Conservation (phyloP, 2,329 filamentous ascomycete genomes). For the Aschersonia sp. region DNA sequence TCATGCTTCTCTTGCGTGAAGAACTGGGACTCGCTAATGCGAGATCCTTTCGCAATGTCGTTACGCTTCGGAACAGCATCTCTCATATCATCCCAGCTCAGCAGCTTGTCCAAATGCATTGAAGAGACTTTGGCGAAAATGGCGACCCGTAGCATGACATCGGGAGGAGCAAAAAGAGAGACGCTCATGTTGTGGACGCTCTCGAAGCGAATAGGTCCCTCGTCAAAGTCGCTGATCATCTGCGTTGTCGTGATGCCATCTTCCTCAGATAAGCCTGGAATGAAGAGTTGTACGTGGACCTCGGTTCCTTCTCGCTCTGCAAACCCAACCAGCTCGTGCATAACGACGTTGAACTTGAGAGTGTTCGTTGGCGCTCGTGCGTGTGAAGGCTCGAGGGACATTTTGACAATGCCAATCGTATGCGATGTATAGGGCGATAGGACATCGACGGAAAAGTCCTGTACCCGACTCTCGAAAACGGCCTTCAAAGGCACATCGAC, state of each 20-base stretch:
- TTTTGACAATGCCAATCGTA: constrained; percentile 76
- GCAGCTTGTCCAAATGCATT: constrained; percentile 92
- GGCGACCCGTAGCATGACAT: constrained; percentile 67
- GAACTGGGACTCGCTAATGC: constrained; percentile 84
- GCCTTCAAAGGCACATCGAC: constrained; percentile 83
- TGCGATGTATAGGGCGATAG: constrained; percentile 85
- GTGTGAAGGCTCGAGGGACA: constrained; percentile 86
- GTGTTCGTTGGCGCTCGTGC: constrained; percentile 85
- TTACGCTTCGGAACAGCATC: constrained; percentile 52
- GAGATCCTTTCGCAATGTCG: constrained; percentile 39
- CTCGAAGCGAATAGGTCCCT: constrained; percentile 83
- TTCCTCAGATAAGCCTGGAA: constrained; percentile 79
- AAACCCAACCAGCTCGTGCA: constrained; percentile 92
- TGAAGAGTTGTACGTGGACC: constrained; percentile 92
- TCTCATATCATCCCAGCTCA: constrained; percentile 98
- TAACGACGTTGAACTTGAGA: constrained; percentile 95
- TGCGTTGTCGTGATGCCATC: constrained; percentile 90
- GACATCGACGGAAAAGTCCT: constrained; percentile 86
- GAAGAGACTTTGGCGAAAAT: constrained; percentile 83
- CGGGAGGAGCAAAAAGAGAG: constrained; percentile 55
- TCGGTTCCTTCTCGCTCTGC: constrained; percentile 90
- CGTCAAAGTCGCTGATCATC: constrained; percentile 88
- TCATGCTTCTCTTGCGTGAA: constrained; percentile 90
- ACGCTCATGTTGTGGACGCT: constrained; percentile 98
- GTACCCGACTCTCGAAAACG: constrained; percentile 87